Base-by-base conservation (phyloP, 2,329 filamentous ascomycete species). In the Neoscytalidium dimidiatum region DNA sequence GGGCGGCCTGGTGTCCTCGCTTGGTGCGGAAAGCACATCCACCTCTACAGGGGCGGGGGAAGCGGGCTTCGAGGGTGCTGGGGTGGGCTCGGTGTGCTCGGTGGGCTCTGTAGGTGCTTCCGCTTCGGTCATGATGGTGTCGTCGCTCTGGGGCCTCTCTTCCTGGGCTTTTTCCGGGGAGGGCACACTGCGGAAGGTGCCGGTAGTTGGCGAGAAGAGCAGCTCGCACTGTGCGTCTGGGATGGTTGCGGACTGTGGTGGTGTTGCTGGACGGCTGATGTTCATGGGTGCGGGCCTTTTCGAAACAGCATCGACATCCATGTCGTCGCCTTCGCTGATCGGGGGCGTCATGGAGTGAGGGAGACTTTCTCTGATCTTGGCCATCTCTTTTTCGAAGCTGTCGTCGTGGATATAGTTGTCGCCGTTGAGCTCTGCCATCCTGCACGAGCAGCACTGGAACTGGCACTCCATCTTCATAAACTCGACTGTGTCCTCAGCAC, bases 381-480 rank as follows among this genome's bases (percentile, higher is more conserved):
- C 71, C 69, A 78, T 77, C 64, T 75, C 75, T 23, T 69, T 71
- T 4, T 69, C 71, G 33, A 75, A 75, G 5, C 70, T 74, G 60
- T 74, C 69, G 67, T 78, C 72, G 66, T 81, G 69, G 69, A 79
- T 70, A 70, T 79, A 72, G 64, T 75, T 62, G 74, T 74, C 76
- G 73, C 77, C 70, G 51, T 76, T 71, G 53, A 73, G 71, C 68
- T 78, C 74, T 11, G 75, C 74, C 69, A 78, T 75, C 67, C 71
- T 84, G 72, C 88, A 90, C 1, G 84, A 80, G 78, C 90, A 92
- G 76, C 85, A 87, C 52, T 85, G 83, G 68, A 93, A 84, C 57
- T 87, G 83, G 74, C 90, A 92, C 74, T 94, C 91, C 63, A 90
- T 85, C 72, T 91, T 86, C 73, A 94, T 81, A 75, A 92, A 94